Conservation (phyloP, 768 basidiomycete genomes). For the Rhodosporidiobolus odoratus region DNA sequence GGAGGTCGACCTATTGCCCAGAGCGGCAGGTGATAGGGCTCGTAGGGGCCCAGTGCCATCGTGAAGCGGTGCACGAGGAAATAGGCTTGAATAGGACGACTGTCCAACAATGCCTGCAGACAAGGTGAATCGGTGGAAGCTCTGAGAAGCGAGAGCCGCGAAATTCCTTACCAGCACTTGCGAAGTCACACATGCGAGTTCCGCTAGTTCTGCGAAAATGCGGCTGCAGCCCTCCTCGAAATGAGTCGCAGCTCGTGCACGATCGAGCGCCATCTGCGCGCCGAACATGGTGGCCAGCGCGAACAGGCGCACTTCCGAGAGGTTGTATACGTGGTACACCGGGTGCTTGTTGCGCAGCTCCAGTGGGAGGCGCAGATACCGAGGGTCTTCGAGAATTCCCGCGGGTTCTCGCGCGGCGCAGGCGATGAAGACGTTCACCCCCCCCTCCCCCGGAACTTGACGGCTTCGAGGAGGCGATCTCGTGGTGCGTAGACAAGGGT, state of each 20-base stretch:
- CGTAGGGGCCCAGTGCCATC: neutral
- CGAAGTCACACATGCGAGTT: neutral
- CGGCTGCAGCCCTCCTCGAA: neutral
- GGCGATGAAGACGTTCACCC: neutral
- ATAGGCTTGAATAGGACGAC: neutral
- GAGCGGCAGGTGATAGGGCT: neutral
- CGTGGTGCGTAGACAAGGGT: neutral
- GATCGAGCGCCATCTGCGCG: neutral
- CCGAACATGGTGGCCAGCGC: neutral
- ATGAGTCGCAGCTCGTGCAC: neutral
- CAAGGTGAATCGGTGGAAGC: neutral
- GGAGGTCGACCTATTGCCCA: neutral
- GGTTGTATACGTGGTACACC: no score
- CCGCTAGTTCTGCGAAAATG: neutral
- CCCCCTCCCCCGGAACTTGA: neutral
- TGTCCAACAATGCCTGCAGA: neutral
- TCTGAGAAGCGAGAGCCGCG: neutral
- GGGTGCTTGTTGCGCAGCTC: no score
- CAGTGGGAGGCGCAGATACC: no score
- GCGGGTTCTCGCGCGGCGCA: neutral
- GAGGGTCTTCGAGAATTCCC: neutral
- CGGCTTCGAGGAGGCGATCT: neutral
- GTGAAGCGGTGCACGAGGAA: neutral
- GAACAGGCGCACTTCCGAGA: no score
- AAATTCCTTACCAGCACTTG: neutral